These are phyloP conservation scores for Globisporangium barbulae DNA, from an alignment of 352 stramenopile species.

Conservation along the genomic window DNA sequence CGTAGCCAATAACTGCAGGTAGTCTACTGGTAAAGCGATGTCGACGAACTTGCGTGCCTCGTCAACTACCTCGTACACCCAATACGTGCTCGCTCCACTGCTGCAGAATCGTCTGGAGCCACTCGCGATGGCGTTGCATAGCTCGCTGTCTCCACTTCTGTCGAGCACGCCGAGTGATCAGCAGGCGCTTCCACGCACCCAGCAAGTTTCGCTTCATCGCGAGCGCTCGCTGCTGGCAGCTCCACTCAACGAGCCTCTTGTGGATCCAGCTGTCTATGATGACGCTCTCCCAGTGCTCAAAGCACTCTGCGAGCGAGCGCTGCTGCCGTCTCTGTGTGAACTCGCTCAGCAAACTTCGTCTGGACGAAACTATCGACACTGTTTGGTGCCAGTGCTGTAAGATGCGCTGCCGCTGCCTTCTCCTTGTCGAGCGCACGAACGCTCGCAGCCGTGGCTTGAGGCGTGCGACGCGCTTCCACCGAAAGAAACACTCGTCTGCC, in stretches of 20 bases:
- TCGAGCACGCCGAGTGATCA: constrained; percentile 9
- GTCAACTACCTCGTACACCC: too few species aligned
- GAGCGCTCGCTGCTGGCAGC: constrained; percentile 19
- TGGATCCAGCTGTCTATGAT: constrained; percentile 41
- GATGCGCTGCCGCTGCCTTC: background rate
- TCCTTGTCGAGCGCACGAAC: constrained; percentile 7
- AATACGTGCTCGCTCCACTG: background rate
- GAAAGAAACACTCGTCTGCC: constrained; percentile 25
- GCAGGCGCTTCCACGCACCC: constrained; percentile 16
- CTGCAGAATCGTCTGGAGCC: constrained; percentile 7
- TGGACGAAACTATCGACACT: background rate
- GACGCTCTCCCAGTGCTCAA: constrained; percentile 54
- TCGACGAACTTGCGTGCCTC: too few species aligned
- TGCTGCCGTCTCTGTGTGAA: constrained; percentile 12
- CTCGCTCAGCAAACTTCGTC: constrained; percentile 11
- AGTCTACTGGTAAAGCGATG: too few species aligned
- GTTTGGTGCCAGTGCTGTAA: constrained; percentile 1
- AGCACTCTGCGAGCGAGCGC: constrained; percentile 16
- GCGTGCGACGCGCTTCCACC: constrained; percentile 16
- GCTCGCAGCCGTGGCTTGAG: constrained; percentile 13
- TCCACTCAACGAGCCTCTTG: constrained; percentile 20
- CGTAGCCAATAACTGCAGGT: too few species aligned
- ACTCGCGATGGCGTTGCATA: background rate
- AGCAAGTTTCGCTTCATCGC: constrained; percentile 10
- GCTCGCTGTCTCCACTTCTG: constrained; percentile 10